Evolutionary conservation across 1,139 yeast genomes (phyloP), one percentile per base, ranked within the genome.

Genomic region (Lodderomyces elongisporus): DNA sequence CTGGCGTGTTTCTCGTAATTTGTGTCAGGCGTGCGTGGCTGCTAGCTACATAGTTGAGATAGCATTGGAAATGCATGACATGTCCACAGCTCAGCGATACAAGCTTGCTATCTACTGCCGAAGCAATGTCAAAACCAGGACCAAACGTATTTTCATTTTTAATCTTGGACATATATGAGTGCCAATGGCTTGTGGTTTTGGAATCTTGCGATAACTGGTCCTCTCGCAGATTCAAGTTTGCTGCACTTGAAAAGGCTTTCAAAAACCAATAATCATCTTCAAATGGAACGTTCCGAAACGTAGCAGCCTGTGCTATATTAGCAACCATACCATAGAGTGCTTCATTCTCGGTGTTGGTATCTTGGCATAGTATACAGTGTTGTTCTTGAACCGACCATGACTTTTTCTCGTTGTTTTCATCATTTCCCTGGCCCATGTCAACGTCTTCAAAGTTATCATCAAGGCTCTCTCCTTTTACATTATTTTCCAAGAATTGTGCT

Each of bases 31-130:
- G 70, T 10, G 66, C 58, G 35, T 74, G 62, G 30, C 72, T 68
- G 14, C 76, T 68, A 32, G 66, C 65, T 49, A 78, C 60, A 50
- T 78, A 85, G 39, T 79, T 77, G 36, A 74, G 54, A 46, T 81
- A 84, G 51, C 98, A 91, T 23, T 74, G 70, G 44, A 74, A 77
- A 55, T 91, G 98, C 79, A 91, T 82, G 1, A 95, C 94, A 58
- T 91, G 98, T 0, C 96, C 95, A 61, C 98, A 91, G 34, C 95
- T 80, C 46, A 81, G 78, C 4, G 88, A 66, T 1, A 84, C 77
- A 5, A 80, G 62, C 34, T 70, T 70, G 32, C 60, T 66, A 27
- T 69, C 67, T 29, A 65, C 62, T 36, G 60, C 52, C 4, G 58
- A 56, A 15, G 51, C 57, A 12, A 57, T 49, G 1, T 79, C 74